Percentiles rank a stretch among this genome's conserved stretches.
Evolutionary conservation across 2,329 filamentous ascomycete species (phyloP).

Genomic region (Pestalotiopsis sp.): DNA sequence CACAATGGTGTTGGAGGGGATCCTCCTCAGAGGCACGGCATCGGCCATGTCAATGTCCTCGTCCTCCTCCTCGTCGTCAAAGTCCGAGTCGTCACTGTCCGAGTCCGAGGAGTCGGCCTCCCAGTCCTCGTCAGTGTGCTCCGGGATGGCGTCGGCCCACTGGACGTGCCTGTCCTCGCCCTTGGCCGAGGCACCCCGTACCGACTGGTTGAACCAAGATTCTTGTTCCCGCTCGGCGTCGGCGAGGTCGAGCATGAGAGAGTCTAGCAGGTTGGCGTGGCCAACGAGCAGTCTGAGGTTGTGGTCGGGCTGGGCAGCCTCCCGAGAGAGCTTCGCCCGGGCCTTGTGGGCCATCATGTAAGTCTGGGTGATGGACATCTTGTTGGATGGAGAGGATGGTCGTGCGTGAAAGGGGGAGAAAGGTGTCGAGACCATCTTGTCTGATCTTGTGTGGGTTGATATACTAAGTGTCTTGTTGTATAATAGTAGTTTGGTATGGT

Average conservation of each 20-base stretch:
- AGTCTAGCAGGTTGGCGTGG: conserved; percentile 97
- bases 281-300: conserved; percentile 94
- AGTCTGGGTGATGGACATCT: conserved; percentile 97
- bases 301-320: conserved; percentile 90
- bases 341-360: conserved; percentile 98
- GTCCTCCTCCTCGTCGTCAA: conserved; percentile 39
- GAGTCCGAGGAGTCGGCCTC: conserved; percentile 64
- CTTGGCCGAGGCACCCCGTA: conserved; percentile 69
- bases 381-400: conserved; percentile 61
- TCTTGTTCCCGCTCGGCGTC: conserved; percentile 96
- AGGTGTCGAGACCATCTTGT: conserved; percentile 39
- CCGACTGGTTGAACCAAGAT: conserved; percentile 95
- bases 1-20: conserved; percentile 39
- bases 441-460: conserved; percentile 17
- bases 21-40: conserved; percentile 48
- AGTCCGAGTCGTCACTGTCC: conserved; percentile 50
- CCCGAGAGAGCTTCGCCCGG: conserved; percentile 90
- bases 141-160: conserved; percentile 81
- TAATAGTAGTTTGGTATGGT: conserved; percentile 26
- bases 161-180: conserved; percentile 75
- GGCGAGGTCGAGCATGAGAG: conserved; percentile 87
- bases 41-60: conserved; percentile 59
- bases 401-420: conserved; percentile 32
- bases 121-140: conserved; percentile 74
- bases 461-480: conserved; percentile 18